These are phyloP conservation scores for Barnettozyma californica DNA, from an alignment of 805 yeast species.

Conservation along the genomic window DNA sequence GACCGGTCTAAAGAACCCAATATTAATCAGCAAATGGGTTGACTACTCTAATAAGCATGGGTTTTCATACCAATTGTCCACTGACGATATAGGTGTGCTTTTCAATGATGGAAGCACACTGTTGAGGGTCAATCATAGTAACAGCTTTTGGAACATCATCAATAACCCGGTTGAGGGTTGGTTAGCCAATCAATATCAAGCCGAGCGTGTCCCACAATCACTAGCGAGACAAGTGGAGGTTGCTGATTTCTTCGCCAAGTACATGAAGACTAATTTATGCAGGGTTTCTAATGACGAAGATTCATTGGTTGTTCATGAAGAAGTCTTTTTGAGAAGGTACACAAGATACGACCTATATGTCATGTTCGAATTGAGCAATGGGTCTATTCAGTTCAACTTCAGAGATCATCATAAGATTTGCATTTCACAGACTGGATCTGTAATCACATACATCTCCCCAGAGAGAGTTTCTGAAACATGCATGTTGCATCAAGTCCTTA, in stretches of 20 bases:
- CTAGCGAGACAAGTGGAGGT: constrained; percentile 73
- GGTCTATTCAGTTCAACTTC: constrained; percentile 90
- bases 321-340: constrained; percentile 76
- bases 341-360: constrained; percentile 74
- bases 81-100: constrained; percentile 84
- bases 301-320: constrained; percentile 42
- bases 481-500: constrained; percentile 45
- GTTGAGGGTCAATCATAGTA: constrained; percentile 60
- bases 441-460: constrained; percentile 78
- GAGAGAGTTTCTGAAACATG: constrained; percentile 65
- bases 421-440: constrained; percentile 67
- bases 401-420: constrained; percentile 91
- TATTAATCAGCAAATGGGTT: constrained; percentile 91
- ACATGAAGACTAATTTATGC: constrained; percentile 87
- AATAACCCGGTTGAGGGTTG: constrained; percentile 47
- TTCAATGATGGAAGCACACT: constrained; percentile 84
- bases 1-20: constrained; percentile 41
- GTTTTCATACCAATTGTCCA: constrained; percentile 85
- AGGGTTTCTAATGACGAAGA: constrained; percentile 66
- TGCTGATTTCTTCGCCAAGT: constrained; percentile 81
- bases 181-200: constrained; percentile 44
- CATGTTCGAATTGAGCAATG: constrained; percentile 91
- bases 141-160: constrained; percentile 59
- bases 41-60: constrained; percentile 96
- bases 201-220: constrained; percentile 38